These are phyloP conservation scores for Trametes maxima DNA, from an alignment of 768 basidiomycete genomes.

Conservation along the genomic window DNA sequence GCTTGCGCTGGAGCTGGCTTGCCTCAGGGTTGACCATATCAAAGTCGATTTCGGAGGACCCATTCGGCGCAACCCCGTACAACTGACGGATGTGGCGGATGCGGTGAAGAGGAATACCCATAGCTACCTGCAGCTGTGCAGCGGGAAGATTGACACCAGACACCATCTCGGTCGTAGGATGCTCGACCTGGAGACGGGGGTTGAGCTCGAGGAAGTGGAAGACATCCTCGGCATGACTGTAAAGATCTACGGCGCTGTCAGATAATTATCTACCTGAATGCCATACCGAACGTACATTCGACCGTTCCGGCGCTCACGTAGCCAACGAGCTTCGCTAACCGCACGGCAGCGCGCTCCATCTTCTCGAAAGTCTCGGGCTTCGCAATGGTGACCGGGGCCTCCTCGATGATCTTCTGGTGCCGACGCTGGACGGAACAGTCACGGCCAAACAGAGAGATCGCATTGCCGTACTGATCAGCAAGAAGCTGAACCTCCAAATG, in stretches of 20 bases:
- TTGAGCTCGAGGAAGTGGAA: slow-evolving; percentile 99
- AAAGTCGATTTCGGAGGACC: slow-evolving; percentile 92
- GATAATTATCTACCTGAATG: too few species aligned
- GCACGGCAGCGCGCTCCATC: slow-evolving; percentile 99
- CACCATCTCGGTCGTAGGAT: slow-evolving; percentile 99
- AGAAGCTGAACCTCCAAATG: slow-evolving; percentile 98
- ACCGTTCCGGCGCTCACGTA: slow-evolving; percentile 99
- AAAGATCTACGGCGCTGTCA: slow-evolving; percentile 67
- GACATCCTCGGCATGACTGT: slow-evolving; percentile 88
- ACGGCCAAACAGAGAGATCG: slow-evolving; percentile 97
- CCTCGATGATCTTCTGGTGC: slow-evolving; percentile 99
- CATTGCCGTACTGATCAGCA: slow-evolving; percentile 99
- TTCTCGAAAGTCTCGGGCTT: slow-evolving; percentile 88
- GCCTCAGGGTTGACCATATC: slow-evolving; percentile 91
- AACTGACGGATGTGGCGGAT: slow-evolving; percentile 95
- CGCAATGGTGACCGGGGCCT: slow-evolving; percentile 98
- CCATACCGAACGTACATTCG: slow-evolving; percentile 62
- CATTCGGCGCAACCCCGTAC: slow-evolving; percentile 92
- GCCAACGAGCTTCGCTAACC: slow-evolving; percentile 97
- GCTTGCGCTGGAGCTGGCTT: slow-evolving; percentile 88
- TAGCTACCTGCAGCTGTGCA: slow-evolving; percentile 94
- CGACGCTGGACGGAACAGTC: slow-evolving; percentile 99
- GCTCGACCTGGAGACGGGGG: slow-evolving; percentile 99
- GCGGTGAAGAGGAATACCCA: slow-evolving; percentile 96
- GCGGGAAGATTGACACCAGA: slow-evolving; percentile 97